Base-by-base conservation (phyloP, 106 monocot species). In the Dioscorea alata region DNA sequence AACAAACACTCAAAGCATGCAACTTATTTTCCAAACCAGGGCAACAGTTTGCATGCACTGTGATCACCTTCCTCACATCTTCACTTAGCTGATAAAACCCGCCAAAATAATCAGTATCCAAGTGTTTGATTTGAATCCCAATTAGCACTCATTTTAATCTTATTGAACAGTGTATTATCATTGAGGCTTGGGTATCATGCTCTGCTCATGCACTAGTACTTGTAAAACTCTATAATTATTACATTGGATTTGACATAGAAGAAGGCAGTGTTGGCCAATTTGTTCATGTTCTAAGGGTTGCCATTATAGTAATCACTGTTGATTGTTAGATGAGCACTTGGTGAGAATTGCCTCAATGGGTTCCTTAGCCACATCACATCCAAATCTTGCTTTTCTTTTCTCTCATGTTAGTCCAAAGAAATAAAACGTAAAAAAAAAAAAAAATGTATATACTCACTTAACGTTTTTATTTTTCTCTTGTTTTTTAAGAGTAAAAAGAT, bases 21-120 rank as follows among this genome's bases (percentile, higher is more conserved):
- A 82, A 49, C 50, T 86, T 86, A 1, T 60, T 82, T 2, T 60
- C n/a, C 4, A 86, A 13, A 17, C 74, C 71, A 2, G 75, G 6
- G 16, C 85, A 86, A 50, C 85, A 82, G 35, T 79, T 79, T 4
- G 85, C 82, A 57, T 86, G 85, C 71, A 86, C 49, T 6, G 85
- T 86, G 68, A 78, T 71, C 12, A 78, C 50, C 63, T 69, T 71
- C 49, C 59, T 69, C 9, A 75, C 33, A 35, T 82, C 85, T 16
- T 65, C 65, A n/a, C 72, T 57, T 1, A 33, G 74, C 10, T 75
- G 32, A 22, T 78, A 86, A 28, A 86, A 82, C 20, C 81, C 78
- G 0, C 75, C 65, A 12, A 81, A 78, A 16, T 60, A 48, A 12
- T 17, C 67, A 4, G 85, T 82, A 53, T 73, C 69, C 2, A 82